Conservation (phyloP, 2,329 filamentous ascomycete species). For the Alternaria longipes region DNA sequence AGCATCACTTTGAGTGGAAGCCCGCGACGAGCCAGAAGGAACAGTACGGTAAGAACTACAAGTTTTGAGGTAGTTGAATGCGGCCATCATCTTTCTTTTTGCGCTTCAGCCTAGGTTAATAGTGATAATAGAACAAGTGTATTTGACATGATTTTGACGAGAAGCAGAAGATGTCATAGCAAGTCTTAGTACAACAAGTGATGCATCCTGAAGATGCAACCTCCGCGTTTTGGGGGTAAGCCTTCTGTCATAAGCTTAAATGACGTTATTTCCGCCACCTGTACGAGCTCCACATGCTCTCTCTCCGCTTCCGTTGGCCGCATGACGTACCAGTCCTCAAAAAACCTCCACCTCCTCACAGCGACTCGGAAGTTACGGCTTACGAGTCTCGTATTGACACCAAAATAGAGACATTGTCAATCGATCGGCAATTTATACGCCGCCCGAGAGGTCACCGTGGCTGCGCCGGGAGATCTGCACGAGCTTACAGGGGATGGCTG, state of each 20-base stretch:
- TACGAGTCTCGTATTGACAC: background rate
- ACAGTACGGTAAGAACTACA: constrained; percentile 29
- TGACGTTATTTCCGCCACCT: constrained; percentile 2
- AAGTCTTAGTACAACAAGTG: background rate
- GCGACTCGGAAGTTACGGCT: background rate
- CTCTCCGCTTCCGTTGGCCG: background rate
- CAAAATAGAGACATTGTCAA: background rate
- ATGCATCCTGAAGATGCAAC: background rate
- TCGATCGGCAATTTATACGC: background rate
- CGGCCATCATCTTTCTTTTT: background rate
- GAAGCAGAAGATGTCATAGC: background rate
- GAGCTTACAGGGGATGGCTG: background rate
- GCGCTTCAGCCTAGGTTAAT: background rate
- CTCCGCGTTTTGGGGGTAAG: background rate
- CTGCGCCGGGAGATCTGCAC: constrained; percentile 13
- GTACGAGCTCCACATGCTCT: background rate
- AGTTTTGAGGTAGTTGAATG: background rate
- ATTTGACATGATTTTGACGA: background rate
- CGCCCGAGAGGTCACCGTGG: constrained; percentile 6
- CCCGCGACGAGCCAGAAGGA: constrained; percentile 45
- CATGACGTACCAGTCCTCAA: background rate
- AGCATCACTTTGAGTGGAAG: constrained; percentile 72
- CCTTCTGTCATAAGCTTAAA: background rate
- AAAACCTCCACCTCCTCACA: background rate
- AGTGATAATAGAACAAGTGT: background rate